phyloP scores from a whole-genome alignment of 768 basidiomycete genomes.

The Termitomyces sp. region DNA sequence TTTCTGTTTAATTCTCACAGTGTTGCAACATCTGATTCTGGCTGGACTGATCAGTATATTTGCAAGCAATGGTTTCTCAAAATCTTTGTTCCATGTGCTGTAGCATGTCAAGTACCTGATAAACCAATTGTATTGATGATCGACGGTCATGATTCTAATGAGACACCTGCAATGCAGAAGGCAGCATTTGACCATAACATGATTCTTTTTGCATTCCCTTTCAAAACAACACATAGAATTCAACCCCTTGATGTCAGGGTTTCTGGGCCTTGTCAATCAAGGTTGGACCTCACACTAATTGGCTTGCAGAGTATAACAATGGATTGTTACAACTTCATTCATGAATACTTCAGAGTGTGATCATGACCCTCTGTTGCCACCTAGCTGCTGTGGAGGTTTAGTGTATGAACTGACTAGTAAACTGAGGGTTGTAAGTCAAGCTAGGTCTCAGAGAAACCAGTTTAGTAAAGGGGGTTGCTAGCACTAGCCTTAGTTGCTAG shows the following conservation, averaged over 20 bases:
- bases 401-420: no score
- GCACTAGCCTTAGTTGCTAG: no score
- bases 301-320: not conserved
- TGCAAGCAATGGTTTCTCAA: not conserved
- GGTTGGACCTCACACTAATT: not conserved
- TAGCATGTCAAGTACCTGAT: not conserved
- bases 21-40: not conserved
- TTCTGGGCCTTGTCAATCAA: constrained; percentile 28
- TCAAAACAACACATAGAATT: constrained; percentile 36
- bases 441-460: no score
- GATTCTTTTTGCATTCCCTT: constrained; percentile 29
- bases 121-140: not conserved
- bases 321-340: not conserved
- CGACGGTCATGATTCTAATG: not conserved
- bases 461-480: no score
- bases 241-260: constrained; percentile 41
- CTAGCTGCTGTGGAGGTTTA: no score
- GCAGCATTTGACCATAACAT: constrained; percentile 19
- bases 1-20: not conserved
- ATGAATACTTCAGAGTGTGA: not conserved
- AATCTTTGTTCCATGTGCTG: not conserved
- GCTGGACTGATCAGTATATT: not conserved
- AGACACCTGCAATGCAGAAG: not conserved
- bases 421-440: no score
- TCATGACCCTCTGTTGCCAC: no score